Evolutionary conservation across 305 asterid species (phyloP).

Genomic region (Fraxinus sp.): DNA sequence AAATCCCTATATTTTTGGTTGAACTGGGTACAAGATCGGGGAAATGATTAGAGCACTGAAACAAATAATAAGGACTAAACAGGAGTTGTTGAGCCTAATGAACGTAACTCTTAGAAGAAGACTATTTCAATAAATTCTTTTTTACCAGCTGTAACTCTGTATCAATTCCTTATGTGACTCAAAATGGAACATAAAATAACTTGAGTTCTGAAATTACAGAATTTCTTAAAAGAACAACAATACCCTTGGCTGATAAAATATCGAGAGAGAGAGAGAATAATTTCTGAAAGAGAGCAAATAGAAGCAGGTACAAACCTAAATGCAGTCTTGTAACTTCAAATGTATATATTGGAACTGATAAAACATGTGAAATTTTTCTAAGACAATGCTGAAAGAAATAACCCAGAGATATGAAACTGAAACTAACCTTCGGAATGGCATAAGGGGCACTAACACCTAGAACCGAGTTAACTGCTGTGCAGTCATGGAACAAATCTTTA

Average conservation of each 20-base stretch:
- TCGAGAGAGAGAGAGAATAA: background rate
- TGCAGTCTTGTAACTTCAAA: conserved; percentile 10
- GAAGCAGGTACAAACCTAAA: conserved; percentile 9
- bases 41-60: conserved; percentile 1
- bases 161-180: conserved; percentile 13
- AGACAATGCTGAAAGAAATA: conserved; percentile 3
- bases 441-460: conserved; percentile 71
- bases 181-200: background rate
- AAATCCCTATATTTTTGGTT: background rate
- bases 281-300: background rate
- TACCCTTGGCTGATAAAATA: background rate
- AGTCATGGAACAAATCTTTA: conserved; percentile 76
- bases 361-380: conserved; percentile 6
- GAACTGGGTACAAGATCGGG: background rate
- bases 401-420: background rate
- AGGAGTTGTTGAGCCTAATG: background rate
- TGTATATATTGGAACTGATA: conserved; percentile 22
- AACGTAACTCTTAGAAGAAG: background rate
- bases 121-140: background rate
- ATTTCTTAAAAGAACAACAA: background rate
- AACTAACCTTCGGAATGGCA: conserved; percentile 67
- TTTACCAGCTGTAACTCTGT: conserved; percentile 4
- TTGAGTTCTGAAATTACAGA: background rate
- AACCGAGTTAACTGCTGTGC: conserved; percentile 65
- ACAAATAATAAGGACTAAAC: background rate